Evolutionary conservation across 2,329 filamentous ascomycete genomes (phyloP).

Genomic region (Pseudogymnoascus destructans): DNA sequence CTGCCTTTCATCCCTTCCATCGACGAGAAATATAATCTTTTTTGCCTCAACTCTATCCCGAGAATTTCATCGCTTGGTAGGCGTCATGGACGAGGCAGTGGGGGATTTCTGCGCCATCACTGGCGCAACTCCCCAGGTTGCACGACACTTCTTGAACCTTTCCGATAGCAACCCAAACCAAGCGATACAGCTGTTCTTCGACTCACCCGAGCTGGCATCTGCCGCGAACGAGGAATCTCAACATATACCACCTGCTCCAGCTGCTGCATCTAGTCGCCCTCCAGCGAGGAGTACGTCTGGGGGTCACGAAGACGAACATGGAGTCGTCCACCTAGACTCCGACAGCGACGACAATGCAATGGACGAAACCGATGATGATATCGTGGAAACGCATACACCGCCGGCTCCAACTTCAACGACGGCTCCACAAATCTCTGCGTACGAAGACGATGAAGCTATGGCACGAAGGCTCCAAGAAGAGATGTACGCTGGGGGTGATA

Average conservation of each 20-base stretch:
- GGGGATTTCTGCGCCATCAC: conserved; percentile 74
- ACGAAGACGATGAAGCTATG: conserved; percentile 89
- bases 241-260: conserved; percentile 22
- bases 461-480: conserved; percentile 85
- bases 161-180: conserved; percentile 74
- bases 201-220: conserved; percentile 59
- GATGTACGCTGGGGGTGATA: conserved; percentile 52
- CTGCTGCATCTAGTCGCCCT: conserved; percentile 18
- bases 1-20: neutral
- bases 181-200: conserved; percentile 81
- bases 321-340: conserved; percentile 64
- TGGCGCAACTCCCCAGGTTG: conserved; percentile 57
- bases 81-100: conserved; percentile 54
- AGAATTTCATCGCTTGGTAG: neutral
- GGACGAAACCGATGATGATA: conserved; percentile 29
- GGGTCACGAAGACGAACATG: conserved; percentile 39
- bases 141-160: conserved; percentile 70
- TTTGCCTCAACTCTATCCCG: neutral
- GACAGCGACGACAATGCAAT: conserved; percentile 51
- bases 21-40: neutral
- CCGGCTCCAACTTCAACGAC: conserved; percentile 23
- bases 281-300: conserved; percentile 18
- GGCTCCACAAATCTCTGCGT: conserved; percentile 24
- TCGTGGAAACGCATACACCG: conserved; percentile 19
- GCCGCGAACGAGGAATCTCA: conserved; percentile 15